These are phyloP conservation scores for Kodamaea kaohsiungensis DNA, from an alignment of 805 yeast genomes.

Conservation along the genomic window DNA sequence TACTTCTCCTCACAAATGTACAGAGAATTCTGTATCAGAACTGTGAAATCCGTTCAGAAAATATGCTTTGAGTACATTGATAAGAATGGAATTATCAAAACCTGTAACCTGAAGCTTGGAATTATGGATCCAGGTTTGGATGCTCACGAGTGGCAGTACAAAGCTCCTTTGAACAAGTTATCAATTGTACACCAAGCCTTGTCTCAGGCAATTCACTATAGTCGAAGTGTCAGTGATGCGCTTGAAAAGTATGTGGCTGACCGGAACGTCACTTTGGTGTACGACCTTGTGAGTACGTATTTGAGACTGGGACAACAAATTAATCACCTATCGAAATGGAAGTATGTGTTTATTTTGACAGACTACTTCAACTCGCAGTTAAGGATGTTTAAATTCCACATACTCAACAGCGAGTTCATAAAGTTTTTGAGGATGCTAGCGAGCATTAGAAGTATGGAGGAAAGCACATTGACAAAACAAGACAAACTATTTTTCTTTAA, in stretches of 20 bases:
- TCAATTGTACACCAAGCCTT: slow-evolving; percentile 28
- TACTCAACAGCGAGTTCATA: slow-evolving; percentile 21
- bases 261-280: slow-evolving; percentile 23
- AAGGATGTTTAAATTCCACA: slow-evolving; percentile 18
- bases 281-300: slow-evolving; percentile 32
- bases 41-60: slow-evolving; percentile 25
- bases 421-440: slow-evolving; percentile 25
- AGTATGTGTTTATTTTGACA: slow-evolving; percentile 24
- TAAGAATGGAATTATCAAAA: slow-evolving; percentile 17
- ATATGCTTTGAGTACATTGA: slow-evolving; percentile 15
- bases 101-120: slow-evolving; percentile 29
- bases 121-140: slow-evolving; percentile 25
- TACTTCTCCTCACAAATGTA: slow-evolving; percentile 24
- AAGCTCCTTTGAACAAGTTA: slow-evolving; percentile 25
- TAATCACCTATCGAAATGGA: slow-evolving; percentile 31
- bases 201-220: slow-evolving; percentile 19
- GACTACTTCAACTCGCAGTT: slow-evolving; percentile 20
- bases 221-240: slow-evolving; percentile 18
- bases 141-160: slow-evolving; percentile 22
- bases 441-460: slow-evolving; percentile 15
- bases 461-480: not conserved
- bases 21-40: slow-evolving; percentile 30
- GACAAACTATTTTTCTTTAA: slow-evolving; percentile 7
- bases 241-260: slow-evolving; percentile 26
- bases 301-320: slow-evolving; percentile 18